Evolutionary conservation across 345 rosid species (phyloP).

Genomic region (Psidium guajava): DNA sequence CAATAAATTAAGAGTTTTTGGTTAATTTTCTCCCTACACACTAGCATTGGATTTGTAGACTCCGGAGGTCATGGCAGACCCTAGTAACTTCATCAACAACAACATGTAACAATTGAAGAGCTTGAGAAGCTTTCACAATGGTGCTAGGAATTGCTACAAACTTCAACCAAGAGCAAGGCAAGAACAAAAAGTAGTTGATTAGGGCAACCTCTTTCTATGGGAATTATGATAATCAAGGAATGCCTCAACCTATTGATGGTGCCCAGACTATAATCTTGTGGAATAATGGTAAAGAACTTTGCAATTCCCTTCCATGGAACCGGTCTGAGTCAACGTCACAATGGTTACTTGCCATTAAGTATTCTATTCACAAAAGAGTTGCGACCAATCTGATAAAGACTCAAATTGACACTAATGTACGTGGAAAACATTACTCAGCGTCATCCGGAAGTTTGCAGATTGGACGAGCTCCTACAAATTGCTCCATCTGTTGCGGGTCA

Average conservation of each 20-base stretch:
- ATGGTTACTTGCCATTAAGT: neutral
- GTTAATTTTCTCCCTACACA: too few relatives aligned
- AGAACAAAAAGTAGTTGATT: slow-evolving; percentile 15
- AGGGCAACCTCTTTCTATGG: slow-evolving; percentile 26
- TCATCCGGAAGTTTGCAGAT: too few relatives aligned
- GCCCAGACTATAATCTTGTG: too few relatives aligned
- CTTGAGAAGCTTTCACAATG: slow-evolving; percentile 29
- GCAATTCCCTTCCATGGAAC: too few relatives aligned
- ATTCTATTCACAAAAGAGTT: neutral
- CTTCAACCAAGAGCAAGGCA: slow-evolving; percentile 9
- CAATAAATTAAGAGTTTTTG: too few relatives aligned
- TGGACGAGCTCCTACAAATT: neutral
- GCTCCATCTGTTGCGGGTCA: neutral
- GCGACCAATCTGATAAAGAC: neutral
- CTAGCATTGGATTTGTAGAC: too few relatives aligned
- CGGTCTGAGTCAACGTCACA: neutral
- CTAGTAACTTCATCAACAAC: too few relatives aligned
- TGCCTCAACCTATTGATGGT: neutral
- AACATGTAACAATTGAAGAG: neutral
- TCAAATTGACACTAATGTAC: neutral
- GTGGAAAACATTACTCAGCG: too few relatives aligned
- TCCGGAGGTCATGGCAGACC: too few relatives aligned
- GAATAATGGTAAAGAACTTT: too few relatives aligned
- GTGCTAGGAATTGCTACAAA: slow-evolving; percentile 24
- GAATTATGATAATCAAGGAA: slow-evolving; percentile 14